phyloP scores from a whole-genome alignment of 2,329 filamentous ascomycete species.

The Aureobasidium sp. region DNA sequence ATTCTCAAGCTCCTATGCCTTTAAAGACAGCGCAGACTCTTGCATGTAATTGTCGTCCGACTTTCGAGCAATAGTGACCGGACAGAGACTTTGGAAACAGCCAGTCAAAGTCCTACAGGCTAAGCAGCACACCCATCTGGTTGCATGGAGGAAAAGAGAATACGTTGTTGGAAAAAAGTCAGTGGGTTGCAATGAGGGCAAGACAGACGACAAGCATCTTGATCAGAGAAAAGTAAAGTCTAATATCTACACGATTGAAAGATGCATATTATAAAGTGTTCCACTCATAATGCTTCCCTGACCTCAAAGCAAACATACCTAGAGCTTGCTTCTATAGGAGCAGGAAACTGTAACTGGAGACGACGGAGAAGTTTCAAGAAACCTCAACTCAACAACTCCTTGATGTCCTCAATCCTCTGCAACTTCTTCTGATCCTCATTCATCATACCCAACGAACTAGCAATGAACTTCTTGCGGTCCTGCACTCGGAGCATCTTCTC shows the following conservation, averaged over 20 bases:
- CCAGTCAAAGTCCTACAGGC: not conserved
- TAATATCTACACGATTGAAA: not conserved
- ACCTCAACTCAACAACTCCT: conserved; percentile 61
- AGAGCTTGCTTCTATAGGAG: not conserved
- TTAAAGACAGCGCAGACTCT: too few relatives aligned
- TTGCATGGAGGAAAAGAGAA: too few relatives aligned
- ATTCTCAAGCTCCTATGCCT: too few relatives aligned
- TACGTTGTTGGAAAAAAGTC: not conserved
- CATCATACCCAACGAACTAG: conserved; percentile 92
- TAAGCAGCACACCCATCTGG: too few relatives aligned
- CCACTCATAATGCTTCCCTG: not conserved
- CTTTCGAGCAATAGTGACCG: not conserved
- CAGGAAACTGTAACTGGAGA: not conserved
- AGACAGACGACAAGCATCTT: not conserved
- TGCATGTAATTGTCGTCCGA: not conserved
- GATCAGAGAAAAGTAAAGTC: not conserved
- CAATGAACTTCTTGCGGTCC: conserved; percentile 92
- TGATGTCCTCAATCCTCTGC: conserved; percentile 87
- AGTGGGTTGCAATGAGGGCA: not conserved
- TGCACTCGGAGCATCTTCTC: conserved; percentile 90
- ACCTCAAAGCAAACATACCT: not conserved
- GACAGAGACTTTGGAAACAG: not conserved
- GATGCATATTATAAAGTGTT: not conserved
- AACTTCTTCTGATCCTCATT: conserved; percentile 85
- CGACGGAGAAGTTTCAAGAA: not conserved